These are phyloP conservation scores for Fusarium luffae DNA, from an alignment of 2,329 filamentous ascomycete species.

Conservation along the genomic window DNA sequence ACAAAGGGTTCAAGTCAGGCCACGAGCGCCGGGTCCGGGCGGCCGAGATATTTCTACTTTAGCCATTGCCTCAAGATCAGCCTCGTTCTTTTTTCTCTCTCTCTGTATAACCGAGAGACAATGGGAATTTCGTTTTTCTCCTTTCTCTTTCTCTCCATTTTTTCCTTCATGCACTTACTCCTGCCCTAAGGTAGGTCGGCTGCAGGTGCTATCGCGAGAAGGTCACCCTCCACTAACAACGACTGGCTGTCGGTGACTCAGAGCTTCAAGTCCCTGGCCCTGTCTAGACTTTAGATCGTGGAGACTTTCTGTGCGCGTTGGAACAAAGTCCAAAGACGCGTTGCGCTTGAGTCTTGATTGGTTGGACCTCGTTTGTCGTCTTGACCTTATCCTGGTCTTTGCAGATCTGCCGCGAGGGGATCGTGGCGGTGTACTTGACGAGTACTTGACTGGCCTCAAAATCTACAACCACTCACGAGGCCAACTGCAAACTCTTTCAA, in stretches of 20 bases:
- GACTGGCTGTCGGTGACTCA: constrained; percentile 47
- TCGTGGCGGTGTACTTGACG: constrained; percentile 29
- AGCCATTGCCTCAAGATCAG: constrained; percentile 22
- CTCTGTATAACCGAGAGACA: background rate
- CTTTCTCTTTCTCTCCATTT: background rate
- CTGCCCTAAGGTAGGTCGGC: constrained; percentile 17
- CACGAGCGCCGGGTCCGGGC: constrained; percentile 34
- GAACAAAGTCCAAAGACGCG: constrained; percentile 40
- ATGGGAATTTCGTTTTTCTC: constrained; percentile 14
- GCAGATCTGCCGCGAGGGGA: constrained; percentile 32
- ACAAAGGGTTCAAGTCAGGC: constrained; percentile 14
- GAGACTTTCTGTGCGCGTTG: constrained; percentile 30
- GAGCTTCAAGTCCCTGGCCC: constrained; percentile 24
- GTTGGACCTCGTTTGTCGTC: constrained; percentile 13
- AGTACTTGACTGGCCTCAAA: constrained; percentile 35
- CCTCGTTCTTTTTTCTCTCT: constrained; percentile 24
- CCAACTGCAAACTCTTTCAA: constrained; percentile 30
- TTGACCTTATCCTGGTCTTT: constrained; percentile 16
- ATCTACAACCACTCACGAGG: constrained; percentile 37
- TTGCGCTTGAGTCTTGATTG: constrained; percentile 34
- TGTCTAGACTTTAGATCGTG: constrained; percentile 20
- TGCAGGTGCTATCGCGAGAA: constrained; percentile 42
- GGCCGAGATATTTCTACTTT: constrained; percentile 45
- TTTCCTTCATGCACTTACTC: constrained; percentile 10
- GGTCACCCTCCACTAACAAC: constrained; percentile 28